Percentiles rank a stretch among this genome's conserved stretches.
Conservation (phyloP, 139 green algal species). For the Spirogloea muscicola region DNA sequence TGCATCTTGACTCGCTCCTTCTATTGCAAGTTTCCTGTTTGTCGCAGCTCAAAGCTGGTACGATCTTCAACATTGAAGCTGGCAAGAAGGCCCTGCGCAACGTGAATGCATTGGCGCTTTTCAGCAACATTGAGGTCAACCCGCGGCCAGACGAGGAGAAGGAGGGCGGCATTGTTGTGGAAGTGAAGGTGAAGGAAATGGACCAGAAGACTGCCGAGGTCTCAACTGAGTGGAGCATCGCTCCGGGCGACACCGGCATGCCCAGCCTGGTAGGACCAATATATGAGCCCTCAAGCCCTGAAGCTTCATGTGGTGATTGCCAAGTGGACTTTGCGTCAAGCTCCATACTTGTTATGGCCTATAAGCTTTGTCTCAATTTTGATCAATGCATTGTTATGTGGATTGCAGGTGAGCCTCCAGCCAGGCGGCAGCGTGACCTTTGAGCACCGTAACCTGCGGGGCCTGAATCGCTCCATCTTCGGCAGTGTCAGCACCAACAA, state of each 20-base stretch:
- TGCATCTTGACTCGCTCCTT: not conserved
- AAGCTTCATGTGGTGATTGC: not conserved
- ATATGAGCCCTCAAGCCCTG: not conserved
- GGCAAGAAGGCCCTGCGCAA: slow-evolving; percentile 67
- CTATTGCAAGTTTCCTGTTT: not conserved
- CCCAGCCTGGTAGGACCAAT: not conserved
- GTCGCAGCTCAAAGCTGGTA: not conserved
- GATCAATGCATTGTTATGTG: no score
- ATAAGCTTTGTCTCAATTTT: not conserved
- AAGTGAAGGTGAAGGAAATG: slow-evolving; percentile 70
- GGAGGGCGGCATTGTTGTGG: slow-evolving; percentile 60
- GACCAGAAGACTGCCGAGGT: slow-evolving; percentile 54
- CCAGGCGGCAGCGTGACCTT: slow-evolving; percentile 48
- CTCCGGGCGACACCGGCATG: slow-evolving; percentile 47
- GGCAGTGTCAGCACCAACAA: slow-evolving; percentile 65
- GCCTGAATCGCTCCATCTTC: slow-evolving; percentile 53
- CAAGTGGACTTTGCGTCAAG: not conserved
- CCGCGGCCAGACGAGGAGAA: slow-evolving; percentile 56
- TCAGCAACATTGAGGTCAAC: slow-evolving; percentile 72
- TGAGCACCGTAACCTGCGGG: slow-evolving; percentile 65
- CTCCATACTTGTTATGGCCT: not conserved
- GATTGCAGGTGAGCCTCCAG: slow-evolving; percentile 15
- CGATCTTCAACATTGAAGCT: slow-evolving; percentile 69
- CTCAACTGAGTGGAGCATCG: slow-evolving; percentile 63
- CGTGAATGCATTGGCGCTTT: slow-evolving; percentile 70